phyloP scores from a whole-genome alignment of 768 basidiomycete genomes.

The Mrakia hoshinonis region DNA sequence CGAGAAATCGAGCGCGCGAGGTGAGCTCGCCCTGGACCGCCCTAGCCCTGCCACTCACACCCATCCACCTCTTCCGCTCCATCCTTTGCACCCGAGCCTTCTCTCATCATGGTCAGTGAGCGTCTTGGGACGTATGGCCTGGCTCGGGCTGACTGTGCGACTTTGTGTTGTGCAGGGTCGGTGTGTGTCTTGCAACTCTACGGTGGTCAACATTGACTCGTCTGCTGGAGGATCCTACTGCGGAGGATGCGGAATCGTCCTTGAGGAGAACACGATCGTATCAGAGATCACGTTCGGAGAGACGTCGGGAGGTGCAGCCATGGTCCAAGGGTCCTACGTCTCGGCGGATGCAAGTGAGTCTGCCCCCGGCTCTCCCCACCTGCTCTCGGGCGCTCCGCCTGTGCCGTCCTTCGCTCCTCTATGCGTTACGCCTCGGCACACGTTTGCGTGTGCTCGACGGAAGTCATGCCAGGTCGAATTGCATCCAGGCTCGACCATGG shows the following conservation, averaged over 20 bases:
- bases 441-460: not conserved
- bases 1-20: too few species aligned
- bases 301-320: constrained; percentile 78
- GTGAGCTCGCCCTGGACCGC: too few species aligned
- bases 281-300: constrained; percentile 95
- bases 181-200: constrained; percentile 26
- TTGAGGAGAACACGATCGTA: constrained; percentile 88
- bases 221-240: constrained; percentile 43
- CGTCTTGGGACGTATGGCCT: not conserved
- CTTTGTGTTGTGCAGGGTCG: constrained; percentile 7
- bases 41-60: too few species aligned
- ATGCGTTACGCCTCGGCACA: not conserved
- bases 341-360: constrained; percentile 79
- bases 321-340: constrained; percentile 90
- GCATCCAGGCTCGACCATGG: too few species aligned
- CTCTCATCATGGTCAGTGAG: not conserved
- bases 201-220: constrained; percentile 24
- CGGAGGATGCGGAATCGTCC: constrained; percentile 73
- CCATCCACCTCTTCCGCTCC: too few species aligned
- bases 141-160: not conserved
- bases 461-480: too few species aligned
- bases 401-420: not conserved
- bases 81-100: not conserved
- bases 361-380: not conserved
- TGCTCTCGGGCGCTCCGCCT: too few species aligned